Conservation (phyloP, 2,329 filamentous ascomycete species). For the Colletotrichum incanum region DNA sequence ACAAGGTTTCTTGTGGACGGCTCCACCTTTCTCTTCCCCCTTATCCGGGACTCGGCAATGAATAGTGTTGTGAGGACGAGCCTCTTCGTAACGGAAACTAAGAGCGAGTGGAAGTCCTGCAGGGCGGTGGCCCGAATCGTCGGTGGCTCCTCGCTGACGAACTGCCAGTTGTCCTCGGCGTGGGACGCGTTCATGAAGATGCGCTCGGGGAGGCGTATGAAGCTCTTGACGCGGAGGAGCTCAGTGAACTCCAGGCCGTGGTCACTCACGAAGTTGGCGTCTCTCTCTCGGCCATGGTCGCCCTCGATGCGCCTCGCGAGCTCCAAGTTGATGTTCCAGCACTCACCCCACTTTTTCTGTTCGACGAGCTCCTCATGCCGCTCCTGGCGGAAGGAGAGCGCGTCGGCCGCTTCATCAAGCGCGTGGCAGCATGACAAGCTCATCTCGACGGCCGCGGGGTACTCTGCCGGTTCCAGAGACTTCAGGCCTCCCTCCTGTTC, state of each 20-base stretch:
- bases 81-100: slow-evolving; percentile 77
- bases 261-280: slow-evolving; percentile 34
- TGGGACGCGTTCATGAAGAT: slow-evolving; percentile 83
- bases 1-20: slow-evolving; percentile 53
- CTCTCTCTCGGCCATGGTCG: slow-evolving; percentile 37
- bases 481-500: slow-evolving; percentile 47
- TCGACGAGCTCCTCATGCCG: slow-evolving; percentile 74
- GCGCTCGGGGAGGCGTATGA: slow-evolving; percentile 75
- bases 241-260: slow-evolving; percentile 63
- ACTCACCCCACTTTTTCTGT: slow-evolving; percentile 70
- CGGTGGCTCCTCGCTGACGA: slow-evolving; percentile 73
- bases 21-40: slow-evolving; percentile 60
- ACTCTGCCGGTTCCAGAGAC: slow-evolving; percentile 66
- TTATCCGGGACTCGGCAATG: slow-evolving; percentile 78
- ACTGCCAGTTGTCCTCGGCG: slow-evolving; percentile 78
- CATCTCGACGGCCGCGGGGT: slow-evolving; percentile 82
- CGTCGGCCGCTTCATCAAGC: slow-evolving; percentile 79
- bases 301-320: slow-evolving; percentile 49
- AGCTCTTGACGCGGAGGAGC: slow-evolving; percentile 72
- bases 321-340: slow-evolving; percentile 75
- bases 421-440: slow-evolving; percentile 74
- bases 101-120: slow-evolving; percentile 81
- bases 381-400: slow-evolving; percentile 76
- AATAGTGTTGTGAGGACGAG: slow-evolving; percentile 80
- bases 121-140: slow-evolving; percentile 82